Conservation (phyloP, 2,329 filamentous ascomycete genomes). For the Endocalyx cinctus region DNA sequence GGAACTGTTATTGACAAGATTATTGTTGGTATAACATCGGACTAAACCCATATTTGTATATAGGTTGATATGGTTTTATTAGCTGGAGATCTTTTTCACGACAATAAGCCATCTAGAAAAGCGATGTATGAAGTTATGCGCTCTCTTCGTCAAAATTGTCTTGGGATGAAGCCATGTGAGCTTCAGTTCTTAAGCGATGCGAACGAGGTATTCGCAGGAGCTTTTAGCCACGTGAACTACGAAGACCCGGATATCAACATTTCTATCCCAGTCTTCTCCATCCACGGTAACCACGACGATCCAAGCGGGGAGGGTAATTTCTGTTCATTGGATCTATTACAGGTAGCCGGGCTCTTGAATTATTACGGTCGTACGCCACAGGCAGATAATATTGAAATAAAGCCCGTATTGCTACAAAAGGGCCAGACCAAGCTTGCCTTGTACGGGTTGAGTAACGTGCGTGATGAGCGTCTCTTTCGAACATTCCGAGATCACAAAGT, state of each 20-base stretch:
- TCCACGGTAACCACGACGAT: constrained; percentile 97
- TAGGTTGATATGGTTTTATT: constrained; percentile 94
- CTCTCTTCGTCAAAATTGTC: constrained; percentile 85
- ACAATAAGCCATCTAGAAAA: constrained; percentile 95
- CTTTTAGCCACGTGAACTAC: constrained; percentile 94
- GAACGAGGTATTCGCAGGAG: constrained; percentile 81
- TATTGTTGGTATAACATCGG: no score
- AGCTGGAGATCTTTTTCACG: constrained; percentile 92
- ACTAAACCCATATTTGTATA: constrained; percentile 5
- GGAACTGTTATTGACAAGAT: not conserved
- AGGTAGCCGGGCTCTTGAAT: constrained; percentile 87
- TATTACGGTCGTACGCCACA: constrained; percentile 92
- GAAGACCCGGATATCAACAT: constrained; percentile 97
- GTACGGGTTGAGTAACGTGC: constrained; percentile 92
- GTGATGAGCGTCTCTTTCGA: constrained; percentile 89
- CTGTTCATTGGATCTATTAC: constrained; percentile 84
- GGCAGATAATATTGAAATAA: constrained; percentile 88
- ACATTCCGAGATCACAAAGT: constrained; percentile 92
- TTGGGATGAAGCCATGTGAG: constrained; percentile 92
- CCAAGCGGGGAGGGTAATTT: constrained; percentile 93
- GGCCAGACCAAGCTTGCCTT: constrained; percentile 87
- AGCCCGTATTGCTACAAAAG: constrained; percentile 89
- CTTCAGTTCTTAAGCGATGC: constrained; percentile 93
- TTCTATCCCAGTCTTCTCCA: constrained; percentile 94
- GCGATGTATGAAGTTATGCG: constrained; percentile 98